Base-by-base conservation (phyloP, 2,329 filamentous ascomycete genomes). In the Hansfordia pulvinata region DNA sequence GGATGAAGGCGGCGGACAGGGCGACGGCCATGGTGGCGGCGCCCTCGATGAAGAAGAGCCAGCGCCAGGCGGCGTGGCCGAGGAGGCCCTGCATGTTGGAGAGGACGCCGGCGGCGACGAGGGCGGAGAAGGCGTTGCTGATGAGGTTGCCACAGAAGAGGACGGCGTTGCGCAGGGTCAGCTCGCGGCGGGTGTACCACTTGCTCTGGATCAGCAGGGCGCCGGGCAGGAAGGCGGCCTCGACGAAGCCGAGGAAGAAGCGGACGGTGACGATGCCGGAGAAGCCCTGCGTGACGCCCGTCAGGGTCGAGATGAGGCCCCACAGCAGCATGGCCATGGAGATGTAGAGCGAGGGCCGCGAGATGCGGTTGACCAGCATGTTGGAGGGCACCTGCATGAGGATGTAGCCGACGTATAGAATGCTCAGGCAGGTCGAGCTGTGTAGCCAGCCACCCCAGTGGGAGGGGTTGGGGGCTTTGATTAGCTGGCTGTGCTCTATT, bases 351-450 rank as follows among this genome's bases (percentile, higher is more conserved):
- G 59, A 64, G 0, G 64, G 64, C 2, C 62, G 53, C 26, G 49
- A 37, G 34, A 69, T 65, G 26, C 55, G 50, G 48, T 68, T 74
- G 52, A 69, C 63, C 43, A 64, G 44, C 49, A 69, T 68, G 50
- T 69, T 69, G 38, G 61, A 66, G 0, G 64, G 65, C 4, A 69
- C 58, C 50, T 75, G 70, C 67, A 74, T 75, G 35, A 74, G 54
- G 28, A 76, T 62, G 46, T 76, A 76, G 10, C 71, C 71, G 10
- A 74, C 69, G 43, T 79, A 79, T 13, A 80, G 50, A 30, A 80
- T 77, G 33, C 58, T 64, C 23, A 75, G 52, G 30, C 68, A 71
- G 3, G 71, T 75, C 30, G 71, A 64, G 43, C n/a, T n/a, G n/a
- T n/a, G n/a, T n/a, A n/a, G n/a, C n/a, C n/a, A n/a, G n/a, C n/a